A percentile compares a stretch with the other conserved stretches of the same genome.
These are phyloP conservation scores for Pichia sp. DNA, from an alignment of 1,139 yeast genomes.

Conservation along the genomic window DNA sequence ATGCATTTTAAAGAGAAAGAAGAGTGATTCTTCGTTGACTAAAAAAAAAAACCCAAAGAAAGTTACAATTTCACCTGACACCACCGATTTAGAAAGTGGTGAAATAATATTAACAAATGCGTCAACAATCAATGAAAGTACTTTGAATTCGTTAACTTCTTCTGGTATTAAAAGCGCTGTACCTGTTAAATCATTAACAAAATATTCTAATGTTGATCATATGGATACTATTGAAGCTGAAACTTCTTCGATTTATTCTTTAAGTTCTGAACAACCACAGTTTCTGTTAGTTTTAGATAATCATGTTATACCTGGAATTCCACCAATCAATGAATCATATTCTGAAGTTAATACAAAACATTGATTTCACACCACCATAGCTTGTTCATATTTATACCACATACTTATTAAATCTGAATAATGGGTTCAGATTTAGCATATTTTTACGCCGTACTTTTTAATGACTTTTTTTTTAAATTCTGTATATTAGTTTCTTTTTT, in stretches of 20 bases:
- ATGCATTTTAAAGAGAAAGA: not conserved
- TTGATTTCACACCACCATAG: not conserved
- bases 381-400: not conserved
- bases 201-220: not conserved
- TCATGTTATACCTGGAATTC: constrained; percentile 10
- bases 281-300: constrained; percentile 12
- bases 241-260: constrained; percentile 3
- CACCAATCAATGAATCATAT: not conserved
- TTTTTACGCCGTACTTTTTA: not conserved
- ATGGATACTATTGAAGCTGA: constrained; percentile 1
- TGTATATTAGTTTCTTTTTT: not conserved
- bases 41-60: not conserved
- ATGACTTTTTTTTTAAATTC: not conserved
- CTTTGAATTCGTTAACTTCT: not conserved
- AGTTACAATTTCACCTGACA: constrained; percentile 4
- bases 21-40: not conserved
- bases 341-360: not conserved
- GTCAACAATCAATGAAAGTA: not conserved
- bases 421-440: not conserved
- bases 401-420: not conserved
- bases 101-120: not conserved
- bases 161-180: not conserved
- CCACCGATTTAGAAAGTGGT: constrained; percentile 8
- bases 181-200: not conserved
- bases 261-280: not conserved